These are phyloP conservation scores for Rhinocladiella mackenziei DNA, from an alignment of 2,329 filamentous ascomycete genomes.

Conservation along the genomic window DNA sequence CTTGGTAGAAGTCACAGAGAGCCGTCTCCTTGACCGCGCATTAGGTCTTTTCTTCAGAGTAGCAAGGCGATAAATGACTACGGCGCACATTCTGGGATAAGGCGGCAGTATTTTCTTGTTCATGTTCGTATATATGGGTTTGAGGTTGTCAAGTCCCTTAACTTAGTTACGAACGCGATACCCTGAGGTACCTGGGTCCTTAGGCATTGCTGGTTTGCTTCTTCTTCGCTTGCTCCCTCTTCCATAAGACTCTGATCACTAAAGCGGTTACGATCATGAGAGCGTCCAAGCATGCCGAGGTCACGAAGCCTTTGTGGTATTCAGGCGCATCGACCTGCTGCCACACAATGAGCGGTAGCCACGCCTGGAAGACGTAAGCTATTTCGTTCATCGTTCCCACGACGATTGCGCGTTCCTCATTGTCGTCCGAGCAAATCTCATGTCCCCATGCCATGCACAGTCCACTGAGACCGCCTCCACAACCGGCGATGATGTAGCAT, in stretches of 20 bases:
- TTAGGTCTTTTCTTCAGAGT: too few relatives aligned
- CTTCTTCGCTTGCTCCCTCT: conserved; percentile 35
- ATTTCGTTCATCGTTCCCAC: conserved; percentile 65
- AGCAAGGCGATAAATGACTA: too few relatives aligned
- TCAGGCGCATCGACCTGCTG: conserved; percentile 59
- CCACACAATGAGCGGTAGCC: conserved; percentile 58
- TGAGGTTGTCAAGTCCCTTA: too few relatives aligned
- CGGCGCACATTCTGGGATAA: too few relatives aligned
- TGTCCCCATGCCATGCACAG: conserved; percentile 54
- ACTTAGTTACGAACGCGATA: too few relatives aligned
- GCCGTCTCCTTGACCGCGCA: too few relatives aligned
- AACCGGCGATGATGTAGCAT: conserved; percentile 55
- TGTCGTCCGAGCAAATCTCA: conserved; percentile 46
- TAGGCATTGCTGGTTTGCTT: too few relatives aligned
- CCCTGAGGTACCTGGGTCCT: too few relatives aligned
- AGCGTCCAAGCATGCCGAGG: conserved; percentile 41
- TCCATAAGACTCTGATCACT: conserved; percentile 46
- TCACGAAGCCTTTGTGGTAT: conserved; percentile 59
- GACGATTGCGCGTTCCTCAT: conserved; percentile 51
- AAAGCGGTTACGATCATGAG: conserved; percentile 39
- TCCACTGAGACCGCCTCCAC: conserved; percentile 46
- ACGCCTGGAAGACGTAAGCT: conserved; percentile 66
- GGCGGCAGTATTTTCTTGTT: too few relatives aligned
- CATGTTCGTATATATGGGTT: too few relatives aligned
- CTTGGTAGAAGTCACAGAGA: too few relatives aligned